Evolutionary conservation across 1,139 yeast species (phyloP), one percentile per base, ranked within the genome.

Genomic region (Yamadazyma jaroonii): DNA sequence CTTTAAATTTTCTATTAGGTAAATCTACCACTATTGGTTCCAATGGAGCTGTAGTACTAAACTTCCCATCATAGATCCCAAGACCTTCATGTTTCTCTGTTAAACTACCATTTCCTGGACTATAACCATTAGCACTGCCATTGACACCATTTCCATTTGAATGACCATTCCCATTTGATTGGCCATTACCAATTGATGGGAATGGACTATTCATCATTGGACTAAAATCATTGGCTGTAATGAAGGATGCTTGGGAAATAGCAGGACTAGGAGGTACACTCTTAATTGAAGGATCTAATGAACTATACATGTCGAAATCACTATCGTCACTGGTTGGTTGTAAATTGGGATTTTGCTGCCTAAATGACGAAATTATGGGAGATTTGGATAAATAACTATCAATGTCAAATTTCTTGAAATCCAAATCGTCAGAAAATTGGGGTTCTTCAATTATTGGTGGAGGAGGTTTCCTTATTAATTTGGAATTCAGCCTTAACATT

Each of bases 331-430:
- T 35, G 8, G 26, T 31, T 1, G 62, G 61, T 21, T 53, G 61
- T 25, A 60, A 42, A 40, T 60, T 60, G n/a, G 64, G 64, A 38
- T 60, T 57, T 9, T 52, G 55, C 9, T 43, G 43, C 37, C 64
- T 46, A 34, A 54, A 57, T 26, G 47, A 46, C 35, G 36, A 42
- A 30, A 59, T 51, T 29, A 57, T 48, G 12, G 62, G 59, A 6
- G 60, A 53, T 34, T 49, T 49, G 29, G 49, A 48, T 27, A 59
- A 48, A 37, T 57, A 57, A 9, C 57, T 47, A 25, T 56, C 58
- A 25, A 59, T 49, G 22, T 46, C 48, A 35, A 45, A 41, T 10
- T 36, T 50, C 21, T 44, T 45, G 31, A 44, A 42, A 17, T 36
- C 39, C 32, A 31, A 22, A 6, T 35, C 37, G 9, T 27, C n/a